Base-by-base conservation (phyloP, 148 eudicot genomes). In the Agrostemma githago region DNA sequence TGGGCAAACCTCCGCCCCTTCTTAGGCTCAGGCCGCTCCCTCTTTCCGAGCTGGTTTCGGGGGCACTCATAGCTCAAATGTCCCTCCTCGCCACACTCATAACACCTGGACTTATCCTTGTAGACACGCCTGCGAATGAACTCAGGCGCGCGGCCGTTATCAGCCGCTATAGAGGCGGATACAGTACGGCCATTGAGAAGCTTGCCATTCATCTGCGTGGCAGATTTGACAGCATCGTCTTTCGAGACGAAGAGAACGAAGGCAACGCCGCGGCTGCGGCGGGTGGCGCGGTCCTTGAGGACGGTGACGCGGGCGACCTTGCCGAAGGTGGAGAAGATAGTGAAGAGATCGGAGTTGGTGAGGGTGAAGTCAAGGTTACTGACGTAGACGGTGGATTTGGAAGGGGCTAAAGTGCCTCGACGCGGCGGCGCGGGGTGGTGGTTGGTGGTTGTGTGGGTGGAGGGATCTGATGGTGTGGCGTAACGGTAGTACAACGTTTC, bases 61-160 rank as follows among this genome's bases (percentile, higher is more conserved):
- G 93, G 97, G 56, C 98, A 94, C 88, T 94, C 98, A 19, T 94
- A 94, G 59, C 96, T 89, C 81, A 94, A 78, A 84, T 94, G 98
- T 71, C 98, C 98, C 43, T 76, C 86, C 71, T 94, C 92, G 4
- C 98, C 97, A 59, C 97, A 94, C 87, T 94, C 98, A 20, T 94
- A 94, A 68, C 98, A 94, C 87, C 89, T 77, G 8, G 90, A 87
- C 86, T 94, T 94, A 12, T 94, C 98, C 81, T 87, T 89, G 10
- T 94, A 91, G 4, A 86, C 93, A 74, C 82, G 89, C 70, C 34
- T 26, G 2, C 88, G 81, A 4, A 94, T 91, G 15, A 91, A 94
- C 75, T 94, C 98, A 41, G 85, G n/a, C 0, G 97, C 93, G 2
- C 98, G 87, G 5, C 98, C 98, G 63, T 94, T 94, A 58, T 94